Percentiles rank a stretch among this genome's conserved stretches.
Evolutionary conservation across 352 stramenopile genomes (phyloP).

Genomic region (Globisporangium polare): DNA sequence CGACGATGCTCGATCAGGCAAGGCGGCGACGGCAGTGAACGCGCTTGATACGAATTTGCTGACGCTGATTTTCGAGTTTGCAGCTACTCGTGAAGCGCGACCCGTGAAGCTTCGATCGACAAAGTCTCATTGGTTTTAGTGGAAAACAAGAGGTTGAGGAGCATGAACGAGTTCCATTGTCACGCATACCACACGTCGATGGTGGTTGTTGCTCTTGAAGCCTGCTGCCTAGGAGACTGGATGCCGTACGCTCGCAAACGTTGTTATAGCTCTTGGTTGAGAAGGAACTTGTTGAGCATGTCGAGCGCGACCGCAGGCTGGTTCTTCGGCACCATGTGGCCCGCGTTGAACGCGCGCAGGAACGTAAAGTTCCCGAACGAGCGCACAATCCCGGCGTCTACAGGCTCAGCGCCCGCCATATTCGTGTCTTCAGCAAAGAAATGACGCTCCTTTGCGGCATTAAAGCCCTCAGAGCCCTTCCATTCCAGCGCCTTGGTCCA

Average conservation of each 20-base stretch:
- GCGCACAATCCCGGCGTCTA: slow-evolving; percentile 26
- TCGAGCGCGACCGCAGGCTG: slow-evolving; percentile 85
- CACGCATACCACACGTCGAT: no score
- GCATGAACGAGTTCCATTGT: no score
- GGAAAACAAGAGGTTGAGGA: no score
- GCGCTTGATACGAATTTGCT: not conserved
- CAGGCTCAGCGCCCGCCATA: not conserved
- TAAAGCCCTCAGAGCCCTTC: slow-evolving; percentile 74
- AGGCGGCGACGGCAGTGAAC: not conserved
- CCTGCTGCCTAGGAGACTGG: no score
- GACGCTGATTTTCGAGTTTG: not conserved
- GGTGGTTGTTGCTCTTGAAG: no score
- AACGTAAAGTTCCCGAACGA: slow-evolving; percentile 82
- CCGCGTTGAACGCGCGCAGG: slow-evolving; percentile 90
- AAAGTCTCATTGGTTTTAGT: no score
- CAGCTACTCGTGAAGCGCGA: not conserved
- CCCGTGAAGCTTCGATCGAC: not conserved
- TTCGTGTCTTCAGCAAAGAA: slow-evolving; percentile 3
- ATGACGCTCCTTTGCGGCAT: slow-evolving; percentile 15
- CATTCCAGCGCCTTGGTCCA: slow-evolving; percentile 88
- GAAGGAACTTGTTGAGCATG: slow-evolving; percentile 92
- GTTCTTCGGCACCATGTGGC: slow-evolving; percentile 93
- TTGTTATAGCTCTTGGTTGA: not conserved
- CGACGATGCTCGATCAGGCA: not conserved
- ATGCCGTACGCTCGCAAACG: no score